Percentiles rank a stretch among this genome's conserved stretches.
phyloP scores from a whole-genome alignment of 345 rosid genomes.

The Toxicodendron radicans region DNA sequence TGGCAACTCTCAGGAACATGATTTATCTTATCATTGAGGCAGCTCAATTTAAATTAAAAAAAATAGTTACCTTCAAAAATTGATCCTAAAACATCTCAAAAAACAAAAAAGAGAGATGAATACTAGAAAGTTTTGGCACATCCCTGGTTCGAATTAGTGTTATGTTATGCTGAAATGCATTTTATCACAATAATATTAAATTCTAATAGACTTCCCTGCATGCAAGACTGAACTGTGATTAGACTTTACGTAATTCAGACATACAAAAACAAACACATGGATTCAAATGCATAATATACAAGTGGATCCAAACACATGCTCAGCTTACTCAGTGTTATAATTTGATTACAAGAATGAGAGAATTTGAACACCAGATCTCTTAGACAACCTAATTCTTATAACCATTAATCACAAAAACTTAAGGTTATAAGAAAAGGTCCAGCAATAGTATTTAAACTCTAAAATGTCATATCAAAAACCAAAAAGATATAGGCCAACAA shows the following conservation, averaged over 20 bases:
- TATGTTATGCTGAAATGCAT: neutral
- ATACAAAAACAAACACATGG: neutral
- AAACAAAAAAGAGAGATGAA: neutral
- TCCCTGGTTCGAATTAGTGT: neutral
- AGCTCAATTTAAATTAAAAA: neutral
- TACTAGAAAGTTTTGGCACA: neutral
- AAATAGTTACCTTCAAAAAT: neutral
- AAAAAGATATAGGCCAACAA: neutral
- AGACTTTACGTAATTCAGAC: too few species aligned
- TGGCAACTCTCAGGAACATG: neutral
- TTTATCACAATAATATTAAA: too few species aligned
- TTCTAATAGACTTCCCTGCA: too few species aligned
- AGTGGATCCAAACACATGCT: neutral
- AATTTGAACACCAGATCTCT: neutral
- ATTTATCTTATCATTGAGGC: neutral
- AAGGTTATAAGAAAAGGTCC: neutral
- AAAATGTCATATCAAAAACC: neutral
- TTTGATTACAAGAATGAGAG: too few species aligned
- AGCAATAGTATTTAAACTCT: neutral
- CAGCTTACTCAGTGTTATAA: neutral
- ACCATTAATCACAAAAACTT: neutral
- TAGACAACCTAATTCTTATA: neutral
- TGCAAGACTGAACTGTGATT: too few species aligned
- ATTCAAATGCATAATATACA: neutral
- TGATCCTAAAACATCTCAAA: conserved; percentile 1